Conservation (phyloP, 2,329 filamentous ascomycete species). For the Emergomyces africanus region DNA sequence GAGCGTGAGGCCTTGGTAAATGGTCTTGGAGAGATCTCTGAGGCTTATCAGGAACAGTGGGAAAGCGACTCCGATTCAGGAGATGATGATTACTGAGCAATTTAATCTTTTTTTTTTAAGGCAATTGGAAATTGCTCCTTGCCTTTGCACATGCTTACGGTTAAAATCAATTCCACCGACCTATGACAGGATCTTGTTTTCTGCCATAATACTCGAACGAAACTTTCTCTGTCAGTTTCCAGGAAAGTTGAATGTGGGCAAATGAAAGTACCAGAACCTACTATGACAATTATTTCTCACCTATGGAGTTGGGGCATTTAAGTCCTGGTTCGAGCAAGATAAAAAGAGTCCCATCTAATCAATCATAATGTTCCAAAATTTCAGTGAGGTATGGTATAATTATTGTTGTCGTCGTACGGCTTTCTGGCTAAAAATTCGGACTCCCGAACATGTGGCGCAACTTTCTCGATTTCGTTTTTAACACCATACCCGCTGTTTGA, state of each 20-base stretch:
- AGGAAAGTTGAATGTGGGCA: background rate
- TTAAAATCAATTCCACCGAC: background rate
- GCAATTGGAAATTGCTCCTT: background rate
- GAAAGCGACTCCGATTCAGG: conserved; percentile 48
- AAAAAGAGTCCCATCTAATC: too few relatives aligned
- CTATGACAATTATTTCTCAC: background rate
- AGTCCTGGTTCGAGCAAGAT: too few relatives aligned
- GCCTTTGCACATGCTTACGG: background rate
- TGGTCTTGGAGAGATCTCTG: conserved; percentile 66
- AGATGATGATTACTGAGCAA: conserved; percentile 26
- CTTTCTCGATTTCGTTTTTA: too few relatives aligned
- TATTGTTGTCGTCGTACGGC: too few relatives aligned
- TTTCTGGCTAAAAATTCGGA: too few relatives aligned
- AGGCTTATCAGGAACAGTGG: conserved; percentile 84
- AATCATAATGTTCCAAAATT: too few relatives aligned
- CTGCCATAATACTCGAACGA: background rate
- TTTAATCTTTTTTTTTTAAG: background rate
- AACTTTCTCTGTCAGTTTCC: background rate
- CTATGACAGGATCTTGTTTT: background rate
- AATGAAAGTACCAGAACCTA: background rate
- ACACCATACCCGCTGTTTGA: too few relatives aligned
- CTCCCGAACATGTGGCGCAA: too few relatives aligned
- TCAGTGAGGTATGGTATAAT: too few relatives aligned
- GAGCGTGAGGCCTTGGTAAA: conserved; percentile 78
- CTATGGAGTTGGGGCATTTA: too few relatives aligned